Base-by-base conservation (phyloP, 805 yeast species). In the Candida orba region DNA sequence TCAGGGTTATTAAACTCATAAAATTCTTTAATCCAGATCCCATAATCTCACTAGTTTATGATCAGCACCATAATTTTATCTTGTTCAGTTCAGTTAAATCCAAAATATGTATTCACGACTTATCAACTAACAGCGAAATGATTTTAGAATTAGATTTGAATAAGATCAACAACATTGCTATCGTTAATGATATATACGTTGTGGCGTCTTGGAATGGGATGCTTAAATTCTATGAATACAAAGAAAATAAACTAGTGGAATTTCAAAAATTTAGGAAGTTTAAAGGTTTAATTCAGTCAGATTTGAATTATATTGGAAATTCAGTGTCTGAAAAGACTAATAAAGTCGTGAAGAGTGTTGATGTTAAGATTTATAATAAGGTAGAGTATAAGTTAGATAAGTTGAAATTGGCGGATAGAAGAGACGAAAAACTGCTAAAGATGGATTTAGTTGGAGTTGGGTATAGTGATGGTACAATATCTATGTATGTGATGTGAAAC, bases 391-490 rank as follows among this genome's bases (percentile, higher is more conserved):
- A 9, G 12, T 27, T 27, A 10, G 10, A 27, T 27, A 1, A 2
- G 13, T 27, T 27, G 10, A 27, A 36, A 17, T 9, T 37, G 15
- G 4, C 17, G 17, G 43, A 48, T 13, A 54, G 62, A 45, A 37
- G 64, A 14, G 64, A 59, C 37, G 6, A 48, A 4, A 51, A 52
- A 25, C 42, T 51, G 7, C 36, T 56, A 0, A 29, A 36, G 4
- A 51, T 47, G 2, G 48, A 54, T 13, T 59, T 69, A 53, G 48
- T 76, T 1, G 71, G 76, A 6, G 67, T 70, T 2, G 84, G 78
- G 0, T 78, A 73, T 38, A 75, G 73, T 40, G 82, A 79, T 48
- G 82, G 83, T 3, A 64, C 77, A 3, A 63, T 79, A 3, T 66
- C 65, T 12, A 57, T 75, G 10, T 73, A 68, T 54, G 29, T 27